These are phyloP conservation scores for Ceratonia siliqua DNA, from an alignment of 306 rosid species.

Conservation along the genomic window DNA sequence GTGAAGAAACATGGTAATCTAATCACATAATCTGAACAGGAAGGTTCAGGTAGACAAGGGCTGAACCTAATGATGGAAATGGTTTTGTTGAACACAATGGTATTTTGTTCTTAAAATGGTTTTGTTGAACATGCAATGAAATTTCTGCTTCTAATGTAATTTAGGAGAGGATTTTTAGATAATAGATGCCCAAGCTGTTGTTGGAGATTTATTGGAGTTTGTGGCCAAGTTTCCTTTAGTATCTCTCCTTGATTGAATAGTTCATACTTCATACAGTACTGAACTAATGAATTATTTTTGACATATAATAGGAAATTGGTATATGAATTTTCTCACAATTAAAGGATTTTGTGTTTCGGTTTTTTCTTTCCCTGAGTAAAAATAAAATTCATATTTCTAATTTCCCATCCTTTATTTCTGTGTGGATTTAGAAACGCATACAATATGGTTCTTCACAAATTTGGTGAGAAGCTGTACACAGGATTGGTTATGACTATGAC, in stretches of 20 bases:
- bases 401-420: neutral
- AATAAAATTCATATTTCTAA: slow-evolving; percentile 16
- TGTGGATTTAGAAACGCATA: slow-evolving; percentile 72
- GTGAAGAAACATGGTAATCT: neutral
- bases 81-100: neutral
- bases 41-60: neutral
- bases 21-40: neutral
- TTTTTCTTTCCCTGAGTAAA: neutral
- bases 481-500: slow-evolving; percentile 76
- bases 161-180: neutral
- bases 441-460: slow-evolving; percentile 92
- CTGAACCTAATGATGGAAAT: slow-evolving; percentile 1
- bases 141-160: slow-evolving; percentile 2
- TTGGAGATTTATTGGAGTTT: slow-evolving; percentile 5
- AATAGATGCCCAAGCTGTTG: neutral
- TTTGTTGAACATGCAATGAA: slow-evolving; percentile 5
- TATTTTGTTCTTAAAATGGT: neutral
- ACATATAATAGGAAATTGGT: neutral
- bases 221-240: neutral
- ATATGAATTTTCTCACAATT: neutral
- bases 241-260: slow-evolving; percentile 15
- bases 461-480: slow-evolving; percentile 79
- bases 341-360: neutral
- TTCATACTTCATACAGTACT: neutral
- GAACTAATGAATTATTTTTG: neutral